These are phyloP conservation scores for Metschnikowia kofuensis DNA, from an alignment of 805 yeast genomes.

Conservation along the genomic window DNA sequence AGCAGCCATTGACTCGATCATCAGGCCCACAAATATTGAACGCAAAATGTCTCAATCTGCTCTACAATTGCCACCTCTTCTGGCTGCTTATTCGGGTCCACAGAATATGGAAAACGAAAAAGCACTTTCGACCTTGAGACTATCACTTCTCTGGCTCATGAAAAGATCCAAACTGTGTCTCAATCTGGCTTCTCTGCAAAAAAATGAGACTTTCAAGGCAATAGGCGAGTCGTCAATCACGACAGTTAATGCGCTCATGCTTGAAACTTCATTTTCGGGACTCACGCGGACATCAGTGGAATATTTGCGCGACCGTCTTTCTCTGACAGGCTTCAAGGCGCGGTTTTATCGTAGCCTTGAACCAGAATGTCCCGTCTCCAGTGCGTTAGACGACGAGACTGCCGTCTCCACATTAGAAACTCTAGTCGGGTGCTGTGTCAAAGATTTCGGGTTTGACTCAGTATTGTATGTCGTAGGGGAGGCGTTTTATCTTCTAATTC, in stretches of 20 bases:
- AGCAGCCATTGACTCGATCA: conserved; percentile 46
- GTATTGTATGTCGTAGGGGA: conserved; percentile 66
- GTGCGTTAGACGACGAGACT: conserved; percentile 44
- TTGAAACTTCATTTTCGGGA: conserved; percentile 60
- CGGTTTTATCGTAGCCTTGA: conserved; percentile 48
- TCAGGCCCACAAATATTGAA: conserved; percentile 31
- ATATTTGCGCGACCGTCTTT: conserved; percentile 47
- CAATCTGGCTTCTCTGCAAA: conserved; percentile 36
- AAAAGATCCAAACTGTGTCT: conserved; percentile 64
- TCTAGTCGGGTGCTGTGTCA: conserved; percentile 65
- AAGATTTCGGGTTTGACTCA: conserved; percentile 77
- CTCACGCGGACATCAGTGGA: conserved; percentile 54
- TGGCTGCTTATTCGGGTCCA: conserved; percentile 1
- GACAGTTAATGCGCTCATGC: conserved; percentile 55
- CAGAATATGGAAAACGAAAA: conserved; percentile 10
- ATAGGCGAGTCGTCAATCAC: conserved; percentile 58
- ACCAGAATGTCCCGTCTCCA: conserved; percentile 28
- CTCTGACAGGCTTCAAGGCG: conserved; percentile 39
- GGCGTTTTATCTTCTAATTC: conserved; percentile 57
- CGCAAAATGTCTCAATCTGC: conserved; percentile 5
- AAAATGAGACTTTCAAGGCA: conserved; percentile 39
- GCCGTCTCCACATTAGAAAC: conserved; percentile 56
- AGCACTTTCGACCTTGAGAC: conserved; percentile 8
- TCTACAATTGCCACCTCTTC: conserved; percentile 13
- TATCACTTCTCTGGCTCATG: conserved; percentile 27